phyloP scores from a whole-genome alignment of 2,329 filamentous ascomycete species.

The Orbilia javanica region DNA sequence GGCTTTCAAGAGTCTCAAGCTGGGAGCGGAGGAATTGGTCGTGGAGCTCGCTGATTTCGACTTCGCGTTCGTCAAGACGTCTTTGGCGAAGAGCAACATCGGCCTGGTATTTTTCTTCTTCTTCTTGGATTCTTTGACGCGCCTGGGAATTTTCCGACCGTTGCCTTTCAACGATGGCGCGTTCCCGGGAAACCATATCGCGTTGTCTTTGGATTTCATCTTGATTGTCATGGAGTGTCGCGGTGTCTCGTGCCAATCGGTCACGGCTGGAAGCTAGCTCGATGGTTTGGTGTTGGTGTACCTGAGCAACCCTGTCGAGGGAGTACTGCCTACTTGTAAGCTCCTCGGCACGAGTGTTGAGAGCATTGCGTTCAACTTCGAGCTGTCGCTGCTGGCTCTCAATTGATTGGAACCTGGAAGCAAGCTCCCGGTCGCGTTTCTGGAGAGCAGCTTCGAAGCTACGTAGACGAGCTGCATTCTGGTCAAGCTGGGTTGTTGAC shows the following conservation, averaged over 20 bases:
- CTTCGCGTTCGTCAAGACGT: slow-evolving; percentile 40
- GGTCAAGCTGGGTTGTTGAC: slow-evolving; percentile 34
- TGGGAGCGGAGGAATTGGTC: slow-evolving; percentile 51
- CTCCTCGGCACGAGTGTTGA: slow-evolving; percentile 17
- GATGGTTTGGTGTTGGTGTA: slow-evolving; percentile 2
- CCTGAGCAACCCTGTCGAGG: slow-evolving; percentile 1
- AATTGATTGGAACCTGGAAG: slow-evolving; percentile 3
- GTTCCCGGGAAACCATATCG: slow-evolving; percentile 30
- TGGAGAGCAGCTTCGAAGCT: slow-evolving; percentile 33
- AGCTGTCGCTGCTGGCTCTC: slow-evolving; percentile 30
- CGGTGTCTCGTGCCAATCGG: slow-evolving; percentile 29
- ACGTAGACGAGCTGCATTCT: slow-evolving; percentile 41
- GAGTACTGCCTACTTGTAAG: slow-evolving; percentile 23
- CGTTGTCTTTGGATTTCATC: slow-evolving; percentile 30
- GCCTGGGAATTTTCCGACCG: slow-evolving; percentile 31
- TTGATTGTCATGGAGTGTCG: slow-evolving; percentile 25
- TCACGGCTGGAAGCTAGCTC: slow-evolving; percentile 15
- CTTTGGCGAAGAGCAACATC: slow-evolving; percentile 3
- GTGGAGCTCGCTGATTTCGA: slow-evolving; percentile 42
- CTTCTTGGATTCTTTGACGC: slow-evolving; percentile 36
- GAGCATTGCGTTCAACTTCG: slow-evolving; percentile 16
- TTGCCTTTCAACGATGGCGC: slow-evolving; percentile 33
- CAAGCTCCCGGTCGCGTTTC: slow-evolving; percentile 42
- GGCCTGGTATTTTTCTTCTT: slow-evolving; percentile 13
- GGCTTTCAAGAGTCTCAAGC: slow-evolving; percentile 43